These are phyloP conservation scores for Aureobasidium lini DNA, from an alignment of 2,329 filamentous ascomycete species.

Conservation along the genomic window DNA sequence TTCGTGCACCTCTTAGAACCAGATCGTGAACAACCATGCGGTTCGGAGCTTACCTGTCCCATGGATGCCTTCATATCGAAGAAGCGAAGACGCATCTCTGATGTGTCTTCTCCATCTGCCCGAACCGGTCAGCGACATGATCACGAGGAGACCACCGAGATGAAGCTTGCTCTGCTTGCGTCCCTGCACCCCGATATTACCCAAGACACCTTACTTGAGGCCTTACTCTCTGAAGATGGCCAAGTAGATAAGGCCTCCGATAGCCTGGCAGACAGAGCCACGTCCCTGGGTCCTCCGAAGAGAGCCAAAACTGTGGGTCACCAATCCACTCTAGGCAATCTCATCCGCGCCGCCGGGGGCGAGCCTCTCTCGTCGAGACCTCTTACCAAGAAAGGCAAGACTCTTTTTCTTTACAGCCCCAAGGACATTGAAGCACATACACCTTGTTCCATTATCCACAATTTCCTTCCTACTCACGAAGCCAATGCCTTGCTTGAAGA, in stretches of 20 bases:
- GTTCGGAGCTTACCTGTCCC: neutral
- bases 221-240: constrained; percentile 70
- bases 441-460: constrained; percentile 86
- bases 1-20: neutral
- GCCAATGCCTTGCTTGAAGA: constrained; percentile 70
- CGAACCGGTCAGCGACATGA: constrained; percentile 18
- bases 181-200: constrained; percentile 63
- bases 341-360: neutral
- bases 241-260: constrained; percentile 60
- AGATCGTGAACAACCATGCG: neutral
- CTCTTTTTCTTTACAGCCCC: constrained; percentile 75
- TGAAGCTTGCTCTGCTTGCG: constrained; percentile 76
- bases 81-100: constrained; percentile 20
- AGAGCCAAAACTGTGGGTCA: constrained; percentile 28
- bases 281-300: constrained; percentile 13
- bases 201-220: constrained; percentile 65
- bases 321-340: constrained; percentile 34
- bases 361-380: constrained; percentile 22
- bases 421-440: constrained; percentile 75
- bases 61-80: constrained; percentile 25
- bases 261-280: constrained; percentile 36
- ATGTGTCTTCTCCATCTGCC: neutral
- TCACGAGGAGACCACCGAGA: constrained; percentile 76
- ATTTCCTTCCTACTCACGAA: constrained; percentile 66
- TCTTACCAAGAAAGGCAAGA: constrained; percentile 69